phyloP scores from a whole-genome alignment of 768 basidiomycete genomes.

The Mycena capillaripes region DNA sequence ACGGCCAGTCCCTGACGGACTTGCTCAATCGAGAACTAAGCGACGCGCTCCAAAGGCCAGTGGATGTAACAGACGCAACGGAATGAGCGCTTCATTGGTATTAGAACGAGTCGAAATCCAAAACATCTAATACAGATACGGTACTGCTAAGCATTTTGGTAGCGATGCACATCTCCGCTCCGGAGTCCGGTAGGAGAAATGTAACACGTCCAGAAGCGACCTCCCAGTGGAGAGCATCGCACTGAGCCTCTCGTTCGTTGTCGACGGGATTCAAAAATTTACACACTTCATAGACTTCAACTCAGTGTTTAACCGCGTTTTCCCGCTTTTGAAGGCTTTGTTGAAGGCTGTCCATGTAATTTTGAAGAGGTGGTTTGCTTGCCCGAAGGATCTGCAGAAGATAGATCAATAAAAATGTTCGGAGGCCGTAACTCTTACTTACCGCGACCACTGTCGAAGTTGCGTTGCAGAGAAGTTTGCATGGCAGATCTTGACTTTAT shows the following conservation, averaged over 20 bases:
- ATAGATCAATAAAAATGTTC: too few relatives aligned
- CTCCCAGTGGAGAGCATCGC: too few relatives aligned
- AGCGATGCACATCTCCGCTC: too few relatives aligned
- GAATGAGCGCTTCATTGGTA: background rate
- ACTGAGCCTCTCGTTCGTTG: too few relatives aligned
- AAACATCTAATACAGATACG: too few relatives aligned
- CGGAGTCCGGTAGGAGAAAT: too few relatives aligned
- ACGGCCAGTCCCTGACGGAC: constrained; percentile 68
- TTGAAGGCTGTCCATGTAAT: background rate
- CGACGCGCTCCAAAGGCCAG: constrained; percentile 48
- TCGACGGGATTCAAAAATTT: too few relatives aligned
- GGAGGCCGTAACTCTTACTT: too few relatives aligned
- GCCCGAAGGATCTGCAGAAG: background rate
- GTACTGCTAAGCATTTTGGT: too few relatives aligned
- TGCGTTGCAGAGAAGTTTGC: background rate
- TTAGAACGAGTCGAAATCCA: too few relatives aligned
- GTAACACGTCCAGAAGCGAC: too few relatives aligned
- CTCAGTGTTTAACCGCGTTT: background rate
- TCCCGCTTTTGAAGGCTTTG: background rate
- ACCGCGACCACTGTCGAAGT: background rate
- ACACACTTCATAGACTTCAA: too few relatives aligned
- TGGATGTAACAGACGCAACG: constrained; percentile 37
- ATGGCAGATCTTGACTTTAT: constrained; percentile 22
- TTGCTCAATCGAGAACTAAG: constrained; percentile 82
- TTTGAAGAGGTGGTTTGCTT: background rate